A percentile compares a stretch with the other conserved stretches of the same genome.
These are phyloP conservation scores for Carex sylvatica DNA, from an alignment of 202 grass and related monocot species.

Conservation along the genomic window DNA sequence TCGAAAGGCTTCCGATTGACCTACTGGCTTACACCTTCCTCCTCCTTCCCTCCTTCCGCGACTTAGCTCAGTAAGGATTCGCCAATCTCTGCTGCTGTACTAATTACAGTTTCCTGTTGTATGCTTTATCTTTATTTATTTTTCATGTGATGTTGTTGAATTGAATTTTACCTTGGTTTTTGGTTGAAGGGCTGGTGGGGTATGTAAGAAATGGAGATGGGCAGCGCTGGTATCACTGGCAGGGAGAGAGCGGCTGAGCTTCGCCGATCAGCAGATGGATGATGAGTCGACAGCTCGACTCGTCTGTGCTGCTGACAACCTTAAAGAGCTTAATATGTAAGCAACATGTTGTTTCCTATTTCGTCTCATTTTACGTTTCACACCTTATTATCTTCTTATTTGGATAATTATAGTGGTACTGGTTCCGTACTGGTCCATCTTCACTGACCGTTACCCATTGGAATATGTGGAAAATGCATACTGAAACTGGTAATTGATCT, in stretches of 20 bases:
- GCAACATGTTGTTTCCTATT: not conserved
- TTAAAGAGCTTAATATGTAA: constrained; percentile 93
- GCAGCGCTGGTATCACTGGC: constrained; percentile 70
- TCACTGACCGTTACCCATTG: not conserved
- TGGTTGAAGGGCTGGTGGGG: constrained; percentile 50
- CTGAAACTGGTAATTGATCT: constrained; percentile 1
- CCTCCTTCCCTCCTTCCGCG: constrained; percentile 69
- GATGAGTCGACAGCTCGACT: constrained; percentile 68
- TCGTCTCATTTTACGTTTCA: not conserved
- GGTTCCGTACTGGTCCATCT: not conserved
- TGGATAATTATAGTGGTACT: not conserved
- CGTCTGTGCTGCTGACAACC: constrained; percentile 63
- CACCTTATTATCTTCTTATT: not conserved
- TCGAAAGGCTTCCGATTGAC: constrained; percentile 66
- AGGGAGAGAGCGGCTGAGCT: constrained; percentile 58
- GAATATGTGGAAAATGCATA: not conserved
- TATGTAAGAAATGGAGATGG: constrained; percentile 70
- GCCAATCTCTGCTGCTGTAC: not conserved
- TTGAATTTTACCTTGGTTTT: not conserved
- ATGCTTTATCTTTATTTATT: not conserved
- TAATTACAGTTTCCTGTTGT: not conserved
- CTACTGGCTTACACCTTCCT: constrained; percentile 68
- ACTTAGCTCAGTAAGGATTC: constrained; percentile 58
- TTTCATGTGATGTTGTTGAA: not conserved
- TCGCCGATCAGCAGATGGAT: constrained; percentile 74